phyloP scores from a whole-genome alignment of 192 early-diverging fungal genomes.

The Gamsiella multidivaricata region DNA sequence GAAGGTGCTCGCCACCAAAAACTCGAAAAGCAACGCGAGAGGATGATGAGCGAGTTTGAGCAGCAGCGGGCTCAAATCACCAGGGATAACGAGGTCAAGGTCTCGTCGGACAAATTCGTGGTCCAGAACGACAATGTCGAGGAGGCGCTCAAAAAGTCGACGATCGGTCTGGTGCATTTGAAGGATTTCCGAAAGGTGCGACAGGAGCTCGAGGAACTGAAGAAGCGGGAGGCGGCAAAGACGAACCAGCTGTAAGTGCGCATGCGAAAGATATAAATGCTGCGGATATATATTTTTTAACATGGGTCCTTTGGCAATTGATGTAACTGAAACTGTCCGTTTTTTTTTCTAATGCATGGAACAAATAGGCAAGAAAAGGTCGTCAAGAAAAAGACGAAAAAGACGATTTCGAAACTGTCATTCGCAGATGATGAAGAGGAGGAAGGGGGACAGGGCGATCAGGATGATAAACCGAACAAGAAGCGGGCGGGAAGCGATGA shows the following conservation, averaged over 20 bases:
- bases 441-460: constrained; percentile 41
- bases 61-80: constrained; percentile 78
- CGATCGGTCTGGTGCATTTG: constrained; percentile 88
- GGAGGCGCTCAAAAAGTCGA: constrained; percentile 85
- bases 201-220: constrained; percentile 84
- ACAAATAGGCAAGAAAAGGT: constrained; percentile 59
- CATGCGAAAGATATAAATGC: constrained; percentile 36
- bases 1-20: constrained; percentile 69
- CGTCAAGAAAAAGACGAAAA: constrained; percentile 76
- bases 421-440: constrained; percentile 78
- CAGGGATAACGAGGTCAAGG: constrained; percentile 77
- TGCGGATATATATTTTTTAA: background rate
- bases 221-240: constrained; percentile 76
- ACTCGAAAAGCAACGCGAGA: constrained; percentile 77
- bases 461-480: background rate
- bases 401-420: constrained; percentile 73
- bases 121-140: constrained; percentile 81
- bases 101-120: constrained; percentile 83
- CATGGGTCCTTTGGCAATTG: background rate
- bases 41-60: constrained; percentile 76
- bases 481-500: constrained; percentile 21
- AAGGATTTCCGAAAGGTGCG: constrained; percentile 91
- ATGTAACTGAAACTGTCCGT: background rate
- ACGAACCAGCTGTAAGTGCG: constrained; percentile 56
- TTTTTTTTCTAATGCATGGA: background rate